Evolutionary conservation across 2,329 filamentous ascomycete species (phyloP).

Genomic region (Bipolaris cookei): DNA sequence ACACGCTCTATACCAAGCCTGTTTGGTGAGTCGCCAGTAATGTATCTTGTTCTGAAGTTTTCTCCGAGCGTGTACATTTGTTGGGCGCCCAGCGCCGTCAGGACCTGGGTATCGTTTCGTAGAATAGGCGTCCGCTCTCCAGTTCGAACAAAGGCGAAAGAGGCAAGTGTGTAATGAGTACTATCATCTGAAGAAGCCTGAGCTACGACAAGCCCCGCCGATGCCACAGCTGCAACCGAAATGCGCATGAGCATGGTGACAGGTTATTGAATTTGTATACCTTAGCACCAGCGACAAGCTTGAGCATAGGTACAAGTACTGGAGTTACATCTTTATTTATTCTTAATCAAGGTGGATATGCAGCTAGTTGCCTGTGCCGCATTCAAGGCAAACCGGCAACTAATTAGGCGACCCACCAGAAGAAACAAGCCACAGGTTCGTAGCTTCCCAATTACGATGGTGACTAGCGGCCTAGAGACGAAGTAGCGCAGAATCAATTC

Average conservation of each 20-base stretch:
- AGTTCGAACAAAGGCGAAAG: constrained; percentile 61
- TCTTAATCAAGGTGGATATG: constrained; percentile 1
- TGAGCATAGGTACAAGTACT: constrained; percentile 3
- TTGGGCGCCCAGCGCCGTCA: constrained; percentile 63
- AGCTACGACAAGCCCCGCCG: constrained; percentile 32
- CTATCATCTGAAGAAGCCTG: constrained; percentile 15
- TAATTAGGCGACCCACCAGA: constrained; percentile 5
- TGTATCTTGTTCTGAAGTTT: constrained; percentile 61
- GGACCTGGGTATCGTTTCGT: constrained; percentile 35
- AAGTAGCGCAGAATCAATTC: constrained; percentile 6
- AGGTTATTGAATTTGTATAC: constrained; percentile 9
- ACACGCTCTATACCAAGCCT: constrained; percentile 37
- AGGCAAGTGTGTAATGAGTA: constrained; percentile 51
- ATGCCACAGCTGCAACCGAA: constrained; percentile 32
- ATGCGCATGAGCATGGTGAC: constrained; percentile 37
- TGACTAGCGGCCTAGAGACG: constrained; percentile 3
- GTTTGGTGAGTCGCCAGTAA: constrained; percentile 38
- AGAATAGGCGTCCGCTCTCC: constrained; percentile 61
- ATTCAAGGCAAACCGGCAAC: constrained; percentile 3
- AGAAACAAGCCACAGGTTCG: constrained; percentile 1
- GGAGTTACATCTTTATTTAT: constrained; percentile 17
- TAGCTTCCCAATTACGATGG: constrained; percentile 13
- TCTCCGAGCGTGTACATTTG: constrained; percentile 59
- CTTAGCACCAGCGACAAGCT: constrained; percentile 18
- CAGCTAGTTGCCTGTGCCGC: constrained; percentile 7